Evolutionary conservation across 768 basidiomycete genomes (phyloP), one percentile per base, ranked within the genome.

Genomic region (Boletus barrowsii): DNA sequence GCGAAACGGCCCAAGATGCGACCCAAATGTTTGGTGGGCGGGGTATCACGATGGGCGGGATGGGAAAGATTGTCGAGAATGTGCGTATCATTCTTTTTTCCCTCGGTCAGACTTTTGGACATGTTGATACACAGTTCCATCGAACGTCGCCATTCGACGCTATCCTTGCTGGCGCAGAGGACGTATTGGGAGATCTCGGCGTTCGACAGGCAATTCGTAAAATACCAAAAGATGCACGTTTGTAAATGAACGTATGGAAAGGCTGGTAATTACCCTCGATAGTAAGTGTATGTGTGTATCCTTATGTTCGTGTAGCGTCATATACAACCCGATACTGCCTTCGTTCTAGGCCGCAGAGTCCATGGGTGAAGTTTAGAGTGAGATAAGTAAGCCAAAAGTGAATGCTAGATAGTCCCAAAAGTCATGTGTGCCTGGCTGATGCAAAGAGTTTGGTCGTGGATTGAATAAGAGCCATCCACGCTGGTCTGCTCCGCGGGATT

Each of bases 11-110:
- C 10, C 70, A 77, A 76, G 90, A 93, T 56, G 86, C 90, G 6
- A 84, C 87, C 1, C 87, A 90, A 70, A 81, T 96, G 35, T 96
- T 95, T 54, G 94, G 93, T 49, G 95, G 95, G 17, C 82, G 95
- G 18, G 90, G 86, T 24, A 76, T 98, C 60, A 97, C 95, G 0
- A 76, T 80, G 42, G 86, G 90, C 5, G 93, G 93, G 9, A 90
- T 93, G 90, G 93, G 93, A 56, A 86, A 82, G 70, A 70, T 85
- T 42, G 80, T 93, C 54, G 92, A 93, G 70, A 90, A 88, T 57
- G 89, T 89, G 64, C 46, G 83, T 74, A 3, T 36, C 4, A 36
- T 15, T 13, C 4, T 10, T 39, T 10, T 22, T n/a, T 22, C n/a
- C 1, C 11, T n/a, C 13, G 35, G 5, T 15, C 33, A 9, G 18